A percentile compares a stretch with the other conserved stretches of the same genome.
These are phyloP conservation scores for Macaranga tanarius DNA, from an alignment of 441 rosid species.

Conservation along the genomic window DNA sequence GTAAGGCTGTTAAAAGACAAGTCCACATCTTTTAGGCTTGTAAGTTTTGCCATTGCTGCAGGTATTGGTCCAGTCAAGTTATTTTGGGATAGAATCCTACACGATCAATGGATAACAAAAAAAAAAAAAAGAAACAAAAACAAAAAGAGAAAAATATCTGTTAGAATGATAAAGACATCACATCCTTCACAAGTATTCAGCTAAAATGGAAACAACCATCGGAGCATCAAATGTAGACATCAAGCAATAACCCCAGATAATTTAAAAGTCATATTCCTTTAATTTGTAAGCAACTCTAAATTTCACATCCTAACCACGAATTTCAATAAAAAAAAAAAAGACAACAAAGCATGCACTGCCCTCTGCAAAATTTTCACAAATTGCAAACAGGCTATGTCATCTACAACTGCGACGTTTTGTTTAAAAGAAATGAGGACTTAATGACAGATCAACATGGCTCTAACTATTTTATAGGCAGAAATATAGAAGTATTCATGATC, in stretches of 20 bases:
- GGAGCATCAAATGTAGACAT: neutral
- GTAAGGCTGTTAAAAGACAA: conserved; percentile 64
- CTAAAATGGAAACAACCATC: neutral
- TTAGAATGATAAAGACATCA: conserved; percentile 19
- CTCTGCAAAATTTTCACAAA: neutral
- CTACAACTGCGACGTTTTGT: neutral
- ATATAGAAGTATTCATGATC: conserved; percentile 5
- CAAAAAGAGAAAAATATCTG: conserved; percentile 16
- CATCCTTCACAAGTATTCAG: neutral
- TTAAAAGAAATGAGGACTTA: no score
- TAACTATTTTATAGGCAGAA: neutral
- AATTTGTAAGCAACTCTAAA: neutral
- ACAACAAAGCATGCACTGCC: neutral
- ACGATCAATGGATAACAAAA: conserved; percentile 19
- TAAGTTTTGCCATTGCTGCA: conserved; percentile 54
- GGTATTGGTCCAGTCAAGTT: conserved; percentile 71
- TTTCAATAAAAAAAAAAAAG: conserved; percentile 1
- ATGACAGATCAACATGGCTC: neutral
- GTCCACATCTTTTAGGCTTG: conserved; percentile 63
- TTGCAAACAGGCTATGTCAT: neutral
- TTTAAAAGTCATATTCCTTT: neutral
- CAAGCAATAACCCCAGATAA: neutral
- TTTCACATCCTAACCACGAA: conserved; percentile 4
- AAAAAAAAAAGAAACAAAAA: conserved; percentile 6
- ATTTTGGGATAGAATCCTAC: conserved; percentile 70